phyloP scores from a whole-genome alignment of 2,329 filamentous ascomycete genomes.

The Colletotrichum sp. region DNA sequence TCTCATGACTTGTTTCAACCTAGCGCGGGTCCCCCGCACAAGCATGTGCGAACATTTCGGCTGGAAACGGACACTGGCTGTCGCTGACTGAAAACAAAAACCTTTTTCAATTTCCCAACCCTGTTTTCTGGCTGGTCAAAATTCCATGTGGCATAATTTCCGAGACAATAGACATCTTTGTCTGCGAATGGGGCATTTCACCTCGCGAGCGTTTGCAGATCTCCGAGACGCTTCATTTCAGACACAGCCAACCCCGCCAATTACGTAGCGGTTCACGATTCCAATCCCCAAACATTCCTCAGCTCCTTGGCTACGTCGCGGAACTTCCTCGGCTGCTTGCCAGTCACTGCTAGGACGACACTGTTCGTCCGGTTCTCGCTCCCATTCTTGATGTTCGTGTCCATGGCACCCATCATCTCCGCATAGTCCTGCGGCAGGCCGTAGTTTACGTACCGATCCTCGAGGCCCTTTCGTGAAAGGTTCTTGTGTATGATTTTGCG shows the following conservation, averaged over 20 bases:
- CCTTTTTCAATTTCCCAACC: neutral
- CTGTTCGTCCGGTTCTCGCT: conserved; percentile 39
- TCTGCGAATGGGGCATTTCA: neutral
- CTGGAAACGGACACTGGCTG: conserved; percentile 6
- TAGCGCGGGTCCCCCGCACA: conserved; percentile 7
- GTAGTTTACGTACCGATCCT: conserved; percentile 21
- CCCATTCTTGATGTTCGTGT: conserved; percentile 36
- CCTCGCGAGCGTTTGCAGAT: neutral
- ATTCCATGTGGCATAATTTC: neutral
- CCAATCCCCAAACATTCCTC: conserved; percentile 2
- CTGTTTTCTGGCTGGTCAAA: neutral
- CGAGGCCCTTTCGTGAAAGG: conserved; percentile 31
- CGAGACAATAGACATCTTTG: neutral
- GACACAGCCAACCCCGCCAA: neutral
- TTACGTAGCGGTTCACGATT: neutral
- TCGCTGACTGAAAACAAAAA: conserved; percentile 3
- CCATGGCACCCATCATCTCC: conserved; percentile 34
- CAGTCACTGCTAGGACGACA: conserved; percentile 36
- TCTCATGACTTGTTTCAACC: conserved; percentile 21
- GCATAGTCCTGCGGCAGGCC: conserved; percentile 38
- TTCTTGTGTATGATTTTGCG: conserved; percentile 38
- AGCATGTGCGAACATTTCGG: neutral
- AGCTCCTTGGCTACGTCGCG: neutral
- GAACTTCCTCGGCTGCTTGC: conserved; percentile 29
- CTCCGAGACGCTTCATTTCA: neutral